Evolutionary conservation across 2,329 filamentous ascomycete genomes (phyloP), one percentile per base, ranked within the genome.

Genomic region (Talaromyces sp.): DNA sequence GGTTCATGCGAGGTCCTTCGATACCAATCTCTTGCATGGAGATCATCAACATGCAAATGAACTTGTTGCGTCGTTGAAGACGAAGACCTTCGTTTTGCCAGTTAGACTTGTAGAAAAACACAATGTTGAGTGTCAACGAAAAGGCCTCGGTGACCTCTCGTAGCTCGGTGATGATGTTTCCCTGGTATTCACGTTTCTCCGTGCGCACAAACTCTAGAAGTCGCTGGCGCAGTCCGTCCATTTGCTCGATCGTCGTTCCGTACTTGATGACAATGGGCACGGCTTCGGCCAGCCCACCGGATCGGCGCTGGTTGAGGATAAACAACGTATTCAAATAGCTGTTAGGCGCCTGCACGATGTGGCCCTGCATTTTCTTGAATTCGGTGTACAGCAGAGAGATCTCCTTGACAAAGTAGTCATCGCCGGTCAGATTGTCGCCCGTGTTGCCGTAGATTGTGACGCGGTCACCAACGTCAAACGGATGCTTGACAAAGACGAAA

Each of bases 331-430:
- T 97, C 59, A 97, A 83, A 41, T 96, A 87, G 61, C 89, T 95
- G 82, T 97, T 97, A 11, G 93, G 93, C 0, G 93, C 93, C 74
- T 97, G 93, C 0, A 97, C 93, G 26, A 97, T 88, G 68, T 97
- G 92, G 1, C 93, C 93, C 74, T 97, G 89, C 90, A 97, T 93
- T 80, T 97, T 97, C 82, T 97, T 97, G 80, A 97, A 97, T 70
- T 97, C 93, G 14, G 93, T 97, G 73, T 94, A 97, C 17, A 97
- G 82, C 1, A 97, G 82, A 1, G 91, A 89, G 59, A 97, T 95
- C 70, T 96, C 91, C 58, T 95, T 96, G 58, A 97, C 92, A 65
- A 96, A 97, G 75, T 96, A 97, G 69, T 97, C 93, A 67, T 97
- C 93, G 52, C 92, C 92, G 38, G 83, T 85, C 70, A 91, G 82